Evolutionary conservation across 495 filamentous ascomycete species (phyloP), one percentile per base, ranked within the genome.

Genomic region (Aspergillus bridgeri): DNA sequence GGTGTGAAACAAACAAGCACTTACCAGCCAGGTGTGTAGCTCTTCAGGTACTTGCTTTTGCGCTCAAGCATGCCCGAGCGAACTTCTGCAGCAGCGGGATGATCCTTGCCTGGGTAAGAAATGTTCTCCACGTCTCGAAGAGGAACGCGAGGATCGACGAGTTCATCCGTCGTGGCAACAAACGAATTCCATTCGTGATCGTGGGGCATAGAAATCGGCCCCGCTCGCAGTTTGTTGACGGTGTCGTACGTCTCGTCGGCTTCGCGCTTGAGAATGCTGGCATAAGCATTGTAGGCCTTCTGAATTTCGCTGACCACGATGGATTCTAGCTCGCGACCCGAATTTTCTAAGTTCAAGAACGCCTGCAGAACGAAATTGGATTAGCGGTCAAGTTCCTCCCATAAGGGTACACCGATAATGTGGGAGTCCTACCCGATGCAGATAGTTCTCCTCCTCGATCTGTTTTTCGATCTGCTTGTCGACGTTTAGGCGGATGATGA

Each of bases 21-120:
- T 73, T 79, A 95, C 94, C 94, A 98, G 72, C 94, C 94, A 22
- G 93, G 89, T 3, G 92, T 92, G 70, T 96, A 98, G 67, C 91
- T 96, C 81, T 98, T 98, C 44, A 98, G 77, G 70, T 98, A 98
- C 68, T 98, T 98, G 81, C 89, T 95, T 83, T 97, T 98, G 48
- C 94, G 87, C 77, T 98, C 94, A 53, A 98, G 78, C 75, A 96
- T 86, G 1, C 94, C 94, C 6, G 89, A 89, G 49, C 90, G 81
- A 33, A 98, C 86, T 66, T 96, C 94, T 53, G 87, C 83, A 29
- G 90, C 91, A 42, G 91, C 87, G 51, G 89, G 88, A 69, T 96
- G 90, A 65, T 96, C 83, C 63, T 88, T 88, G 17, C 94, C 94
- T n/a, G 93, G 92, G 71, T 98, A 98, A 38, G 89, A 84, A 62